Percentiles rank a stretch among this genome's conserved stretches.
phyloP scores from a whole-genome alignment of 768 basidiomycete species.

The Leccinum ochraceum region DNA sequence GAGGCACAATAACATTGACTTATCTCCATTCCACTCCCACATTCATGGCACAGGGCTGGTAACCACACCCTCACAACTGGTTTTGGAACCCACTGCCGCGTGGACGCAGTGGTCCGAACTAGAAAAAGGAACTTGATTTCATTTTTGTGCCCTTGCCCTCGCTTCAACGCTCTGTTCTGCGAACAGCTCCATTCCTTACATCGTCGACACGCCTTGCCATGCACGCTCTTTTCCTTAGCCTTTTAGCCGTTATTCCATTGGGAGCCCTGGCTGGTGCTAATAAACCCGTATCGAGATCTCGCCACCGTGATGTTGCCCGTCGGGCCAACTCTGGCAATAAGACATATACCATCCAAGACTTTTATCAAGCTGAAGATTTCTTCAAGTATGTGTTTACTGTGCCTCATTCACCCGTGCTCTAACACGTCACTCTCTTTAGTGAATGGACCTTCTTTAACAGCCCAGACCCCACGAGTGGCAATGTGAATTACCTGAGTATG shows the following conservation, averaged over 20 bases:
- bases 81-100: slow-evolving; percentile 1
- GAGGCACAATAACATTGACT: slow-evolving; percentile 11
- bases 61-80: slow-evolving; percentile 5
- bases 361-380: slow-evolving; percentile 55
- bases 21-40: slow-evolving; percentile 4
- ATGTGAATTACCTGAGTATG: slow-evolving; percentile 57
- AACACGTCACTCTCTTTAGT: slow-evolving; percentile 37
- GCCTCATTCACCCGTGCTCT: not conserved
- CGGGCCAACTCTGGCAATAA: slow-evolving; percentile 20
- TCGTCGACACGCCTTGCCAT: slow-evolving; percentile 22
- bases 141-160: not conserved
- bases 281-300: slow-evolving; percentile 26
- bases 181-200: slow-evolving; percentile 12
- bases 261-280: slow-evolving; percentile 41
- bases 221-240: slow-evolving; percentile 34
- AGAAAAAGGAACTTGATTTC: slow-evolving; percentile 1
- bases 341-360: slow-evolving; percentile 39
- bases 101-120: slow-evolving; percentile 1
- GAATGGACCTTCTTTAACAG: slow-evolving; percentile 66
- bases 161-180: not conserved
- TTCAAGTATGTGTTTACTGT: slow-evolving; percentile 46
- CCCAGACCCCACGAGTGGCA: slow-evolving; percentile 69
- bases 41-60: slow-evolving; percentile 23
- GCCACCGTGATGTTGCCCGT: slow-evolving; percentile 30
- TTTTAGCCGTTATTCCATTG: slow-evolving; percentile 35